Evolutionary conservation across 768 basidiomycete genomes (phyloP).

Genomic region (Leucocoprinus birnbaumii): DNA sequence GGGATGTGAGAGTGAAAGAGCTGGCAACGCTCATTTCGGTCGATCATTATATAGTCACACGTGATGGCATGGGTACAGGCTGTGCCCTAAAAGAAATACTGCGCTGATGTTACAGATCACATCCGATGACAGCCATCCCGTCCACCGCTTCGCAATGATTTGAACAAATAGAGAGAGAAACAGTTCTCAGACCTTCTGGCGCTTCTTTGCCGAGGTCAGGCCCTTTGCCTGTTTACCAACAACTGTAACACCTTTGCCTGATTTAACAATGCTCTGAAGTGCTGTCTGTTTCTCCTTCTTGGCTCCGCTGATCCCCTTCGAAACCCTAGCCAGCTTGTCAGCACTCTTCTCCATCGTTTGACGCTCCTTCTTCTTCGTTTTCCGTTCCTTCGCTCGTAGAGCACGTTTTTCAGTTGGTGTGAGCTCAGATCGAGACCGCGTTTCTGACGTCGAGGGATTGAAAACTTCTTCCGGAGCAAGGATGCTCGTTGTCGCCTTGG

Average conservation of each 20-base stretch:
- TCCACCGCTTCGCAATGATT: too few species aligned
- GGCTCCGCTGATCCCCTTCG: slow-evolving; percentile 46
- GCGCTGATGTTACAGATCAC: background rate
- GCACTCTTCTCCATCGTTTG: slow-evolving; percentile 62
- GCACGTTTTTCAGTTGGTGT: slow-evolving; percentile 83
- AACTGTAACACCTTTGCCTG: slow-evolving; percentile 83
- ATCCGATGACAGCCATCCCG: background rate
- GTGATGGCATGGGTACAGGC: slow-evolving; percentile 7
- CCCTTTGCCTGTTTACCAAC: slow-evolving; percentile 66
- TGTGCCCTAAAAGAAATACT: background rate
- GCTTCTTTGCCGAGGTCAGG: slow-evolving; percentile 29
- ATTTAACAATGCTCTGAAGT: slow-evolving; percentile 78
- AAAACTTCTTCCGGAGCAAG: slow-evolving; percentile 94
- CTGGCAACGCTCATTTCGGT: slow-evolving; percentile 6
- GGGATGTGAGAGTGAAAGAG: background rate
- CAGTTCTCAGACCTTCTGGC: slow-evolving; percentile 20
- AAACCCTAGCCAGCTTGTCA: slow-evolving; percentile 54
- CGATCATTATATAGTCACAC: slow-evolving; percentile 7
- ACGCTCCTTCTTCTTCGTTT: slow-evolving; percentile 65
- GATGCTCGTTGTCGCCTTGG: slow-evolving; percentile 70
- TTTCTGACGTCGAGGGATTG: slow-evolving; percentile 50
- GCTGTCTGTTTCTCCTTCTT: slow-evolving; percentile 87
- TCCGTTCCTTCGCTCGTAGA: slow-evolving; percentile 64
- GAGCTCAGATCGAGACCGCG: slow-evolving; percentile 73
- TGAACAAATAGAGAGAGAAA: too few species aligned